These are phyloP conservation scores for Pyrenochaeta sp. DNA, from an alignment of 2,329 filamentous ascomycete species.

Conservation along the genomic window DNA sequence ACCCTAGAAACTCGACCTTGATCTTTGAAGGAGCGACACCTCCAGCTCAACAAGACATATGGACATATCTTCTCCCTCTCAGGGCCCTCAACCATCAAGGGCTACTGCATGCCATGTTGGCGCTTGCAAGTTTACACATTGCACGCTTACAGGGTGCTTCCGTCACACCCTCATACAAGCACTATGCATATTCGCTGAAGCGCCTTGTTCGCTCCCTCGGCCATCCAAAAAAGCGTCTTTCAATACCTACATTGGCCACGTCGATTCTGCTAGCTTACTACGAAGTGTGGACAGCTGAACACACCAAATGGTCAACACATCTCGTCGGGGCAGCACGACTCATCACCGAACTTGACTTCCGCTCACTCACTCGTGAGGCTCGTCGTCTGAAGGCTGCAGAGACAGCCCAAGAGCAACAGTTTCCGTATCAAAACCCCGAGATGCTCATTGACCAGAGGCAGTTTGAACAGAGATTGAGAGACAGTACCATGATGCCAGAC, in stretches of 20 bases:
- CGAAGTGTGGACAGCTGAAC: slow-evolving; percentile 93
- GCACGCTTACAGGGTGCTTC: slow-evolving; percentile 79
- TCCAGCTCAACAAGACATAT: slow-evolving; percentile 53
- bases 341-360: slow-evolving; percentile 82
- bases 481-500: slow-evolving; percentile 55
- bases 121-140: slow-evolving; percentile 86
- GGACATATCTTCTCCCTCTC: slow-evolving; percentile 79
- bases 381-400: slow-evolving; percentile 68
- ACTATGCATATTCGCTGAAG: slow-evolving; percentile 87
- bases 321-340: slow-evolving; percentile 84
- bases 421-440: slow-evolving; percentile 40
- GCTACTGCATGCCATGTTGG: slow-evolving; percentile 88
- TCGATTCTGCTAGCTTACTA: slow-evolving; percentile 89
- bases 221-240: slow-evolving; percentile 73
- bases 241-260: slow-evolving; percentile 85
- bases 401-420: slow-evolving; percentile 49
- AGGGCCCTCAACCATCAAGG: slow-evolving; percentile 86
- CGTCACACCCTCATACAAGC: slow-evolving; percentile 82
- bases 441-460: slow-evolving; percentile 43
- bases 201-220: slow-evolving; percentile 79
- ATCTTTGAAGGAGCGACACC: slow-evolving; percentile 63
- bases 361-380: slow-evolving; percentile 74
- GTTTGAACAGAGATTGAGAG: slow-evolving; percentile 47
- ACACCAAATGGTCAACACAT: slow-evolving; percentile 95
- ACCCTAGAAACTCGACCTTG: slow-evolving; percentile 75